A percentile compares a stretch with the other conserved stretches of the same genome.
Conservation (phyloP, 2,329 filamentous ascomycete genomes). For the Trichoderma hamatum region DNA sequence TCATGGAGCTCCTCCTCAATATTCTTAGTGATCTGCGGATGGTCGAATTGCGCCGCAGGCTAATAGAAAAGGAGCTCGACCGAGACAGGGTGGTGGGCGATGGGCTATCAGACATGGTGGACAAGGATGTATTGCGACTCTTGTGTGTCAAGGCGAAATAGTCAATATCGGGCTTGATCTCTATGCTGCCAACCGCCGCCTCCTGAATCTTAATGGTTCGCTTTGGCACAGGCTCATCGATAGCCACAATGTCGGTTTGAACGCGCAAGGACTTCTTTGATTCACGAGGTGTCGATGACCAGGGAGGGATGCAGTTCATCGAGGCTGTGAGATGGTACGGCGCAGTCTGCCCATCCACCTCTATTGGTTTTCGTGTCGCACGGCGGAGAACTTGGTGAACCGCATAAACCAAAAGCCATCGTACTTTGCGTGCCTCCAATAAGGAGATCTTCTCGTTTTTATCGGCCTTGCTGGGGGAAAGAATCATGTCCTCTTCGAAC, state of each 20-base stretch:
- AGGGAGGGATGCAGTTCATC: conserved; percentile 49
- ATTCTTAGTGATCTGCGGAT: conserved; percentile 41
- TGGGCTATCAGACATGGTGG: conserved; percentile 30
- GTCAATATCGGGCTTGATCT: conserved; percentile 60
- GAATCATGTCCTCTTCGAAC: conserved; percentile 66
- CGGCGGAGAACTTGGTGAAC: conserved; percentile 72
- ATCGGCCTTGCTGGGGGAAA: conserved; percentile 55
- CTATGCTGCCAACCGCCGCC: conserved; percentile 35
- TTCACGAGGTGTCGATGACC: conserved; percentile 45
- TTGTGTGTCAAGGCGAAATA: conserved; percentile 53
- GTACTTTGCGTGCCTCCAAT: conserved; percentile 72
- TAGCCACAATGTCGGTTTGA: conserved; percentile 36
- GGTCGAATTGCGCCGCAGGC: conserved; percentile 40
- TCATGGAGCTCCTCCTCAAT: conserved; percentile 35
- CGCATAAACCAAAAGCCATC: conserved; percentile 77
- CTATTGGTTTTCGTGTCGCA: conserved; percentile 62
- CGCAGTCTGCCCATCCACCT: conserved; percentile 61
- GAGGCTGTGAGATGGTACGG: conserved; percentile 59
- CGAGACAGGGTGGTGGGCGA: conserved; percentile 31
- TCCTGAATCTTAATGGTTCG: conserved; percentile 24
- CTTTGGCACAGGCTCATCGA: conserved; percentile 17
- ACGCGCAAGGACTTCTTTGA: conserved; percentile 34
- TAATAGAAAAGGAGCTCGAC: conserved; percentile 38
- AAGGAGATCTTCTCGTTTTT: conserved; percentile 56
- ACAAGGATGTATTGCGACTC: conserved; percentile 26